phyloP scores from a whole-genome alignment of 2,329 filamentous ascomycete genomes.

The Aspergillus sclerotialis region DNA sequence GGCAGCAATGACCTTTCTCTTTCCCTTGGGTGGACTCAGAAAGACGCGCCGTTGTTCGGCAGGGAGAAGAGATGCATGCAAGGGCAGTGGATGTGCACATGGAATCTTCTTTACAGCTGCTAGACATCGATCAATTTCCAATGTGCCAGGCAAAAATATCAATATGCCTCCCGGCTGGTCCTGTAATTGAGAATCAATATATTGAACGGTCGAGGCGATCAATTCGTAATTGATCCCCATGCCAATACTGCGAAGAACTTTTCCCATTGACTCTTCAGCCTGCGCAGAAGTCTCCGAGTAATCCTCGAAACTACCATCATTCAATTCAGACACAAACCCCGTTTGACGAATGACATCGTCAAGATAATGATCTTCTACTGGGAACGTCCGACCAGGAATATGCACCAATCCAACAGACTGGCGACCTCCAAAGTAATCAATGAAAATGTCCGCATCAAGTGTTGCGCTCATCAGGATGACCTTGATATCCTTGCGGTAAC shows the following conservation, averaged over 20 bases:
- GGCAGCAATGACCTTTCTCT: slow-evolving; percentile 85
- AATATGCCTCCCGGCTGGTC: slow-evolving; percentile 76
- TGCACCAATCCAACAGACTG: slow-evolving; percentile 71
- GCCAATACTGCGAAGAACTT: slow-evolving; percentile 64
- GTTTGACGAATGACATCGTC: slow-evolving; percentile 81
- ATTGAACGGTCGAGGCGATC: slow-evolving; percentile 68
- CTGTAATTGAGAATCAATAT: slow-evolving; percentile 71
- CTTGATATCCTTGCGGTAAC: slow-evolving; percentile 69
- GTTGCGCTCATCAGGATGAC: slow-evolving; percentile 95
- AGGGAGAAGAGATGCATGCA: slow-evolving; percentile 88
- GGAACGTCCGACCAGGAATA: slow-evolving; percentile 82
- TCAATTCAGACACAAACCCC: slow-evolving; percentile 51
- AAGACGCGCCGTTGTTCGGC: slow-evolving; percentile 86
- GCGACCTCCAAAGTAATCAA: slow-evolving; percentile 69
- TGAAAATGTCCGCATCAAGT: slow-evolving; percentile 79
- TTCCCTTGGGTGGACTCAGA: slow-evolving; percentile 63
- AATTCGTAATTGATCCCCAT: slow-evolving; percentile 89
- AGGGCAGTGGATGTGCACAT: slow-evolving; percentile 69
- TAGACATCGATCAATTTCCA: slow-evolving; percentile 81
- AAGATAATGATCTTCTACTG: slow-evolving; percentile 82
- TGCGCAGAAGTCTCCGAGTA: slow-evolving; percentile 36
- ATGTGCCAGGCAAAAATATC: slow-evolving; percentile 88
- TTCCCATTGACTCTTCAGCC: slow-evolving; percentile 50
- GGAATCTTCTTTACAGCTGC: slow-evolving; percentile 58
- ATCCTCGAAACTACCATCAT: slow-evolving; percentile 26